Conservation (phyloP, 352 stramenopile genomes). For the Phytopythium oedochilum region DNA sequence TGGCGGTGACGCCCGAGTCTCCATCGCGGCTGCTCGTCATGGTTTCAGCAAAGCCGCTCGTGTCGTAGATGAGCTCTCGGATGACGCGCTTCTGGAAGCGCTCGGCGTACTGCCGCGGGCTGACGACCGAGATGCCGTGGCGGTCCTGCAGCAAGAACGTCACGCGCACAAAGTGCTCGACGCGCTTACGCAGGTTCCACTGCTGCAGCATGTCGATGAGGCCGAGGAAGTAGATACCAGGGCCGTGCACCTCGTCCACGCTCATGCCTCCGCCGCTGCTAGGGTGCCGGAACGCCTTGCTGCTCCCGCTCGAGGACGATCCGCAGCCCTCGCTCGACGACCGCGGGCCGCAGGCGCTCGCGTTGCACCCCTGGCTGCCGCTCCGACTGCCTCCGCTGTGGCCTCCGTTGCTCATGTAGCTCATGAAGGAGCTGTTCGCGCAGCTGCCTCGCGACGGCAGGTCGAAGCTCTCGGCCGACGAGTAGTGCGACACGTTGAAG, state of each 20-base stretch:
- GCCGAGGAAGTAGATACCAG: conserved; percentile 88
- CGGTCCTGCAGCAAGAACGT: conserved; percentile 65
- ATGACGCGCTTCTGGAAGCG: conserved; percentile 80
- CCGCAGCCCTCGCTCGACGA: conserved; percentile 40
- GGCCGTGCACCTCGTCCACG: conserved; percentile 75
- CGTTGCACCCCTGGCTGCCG: not conserved
- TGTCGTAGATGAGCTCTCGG: conserved; percentile 69
- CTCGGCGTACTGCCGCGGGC: conserved; percentile 59
- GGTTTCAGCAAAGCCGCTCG: conserved; percentile 1
- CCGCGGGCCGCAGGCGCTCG: conserved; percentile 6
- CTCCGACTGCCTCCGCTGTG: conserved; percentile 20
- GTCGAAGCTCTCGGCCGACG: conserved; percentile 45
- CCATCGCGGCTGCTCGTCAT: conserved; percentile 11
- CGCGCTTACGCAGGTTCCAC: conserved; percentile 78
- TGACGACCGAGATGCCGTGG: conserved; percentile 71
- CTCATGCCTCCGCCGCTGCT: conserved; percentile 53
- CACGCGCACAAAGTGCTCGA: conserved; percentile 83
- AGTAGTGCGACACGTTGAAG: conserved; percentile 76
- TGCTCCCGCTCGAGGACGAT: conserved; percentile 23
- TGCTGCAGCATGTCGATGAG: conserved; percentile 89
- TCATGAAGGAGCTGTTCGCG: conserved; percentile 19
- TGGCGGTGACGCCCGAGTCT: conserved; percentile 1
- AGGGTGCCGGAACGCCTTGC: conserved; percentile 46
- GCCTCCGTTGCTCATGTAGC: conserved; percentile 23
- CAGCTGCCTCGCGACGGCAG: conserved; percentile 19